phyloP scores from a whole-genome alignment of 345 rosid genomes.

The Arabis alpina region DNA sequence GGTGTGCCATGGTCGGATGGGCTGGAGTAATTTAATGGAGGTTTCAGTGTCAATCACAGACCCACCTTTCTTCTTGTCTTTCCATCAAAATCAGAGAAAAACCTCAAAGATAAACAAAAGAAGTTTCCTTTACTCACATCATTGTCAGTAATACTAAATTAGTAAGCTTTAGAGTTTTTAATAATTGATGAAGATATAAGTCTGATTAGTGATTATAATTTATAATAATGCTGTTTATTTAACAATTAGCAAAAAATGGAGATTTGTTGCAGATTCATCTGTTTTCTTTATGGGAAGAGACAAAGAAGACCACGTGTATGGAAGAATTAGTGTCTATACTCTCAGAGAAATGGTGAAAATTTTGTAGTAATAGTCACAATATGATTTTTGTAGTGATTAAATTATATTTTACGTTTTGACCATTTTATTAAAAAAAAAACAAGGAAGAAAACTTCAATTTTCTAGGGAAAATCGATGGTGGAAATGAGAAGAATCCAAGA shows the following conservation, averaged over 20 bases:
- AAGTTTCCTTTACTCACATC: constrained; percentile 35
- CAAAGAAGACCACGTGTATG: constrained; percentile 55
- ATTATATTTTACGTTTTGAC: constrained; percentile 44
- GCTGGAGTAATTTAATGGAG: constrained; percentile 55
- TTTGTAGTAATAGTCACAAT: background rate
- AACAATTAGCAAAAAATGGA: constrained; percentile 39
- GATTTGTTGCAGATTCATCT: constrained; percentile 53
- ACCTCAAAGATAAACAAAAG: constrained; percentile 30
- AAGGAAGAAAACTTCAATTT: background rate
- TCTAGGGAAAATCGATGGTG: constrained; percentile 7
- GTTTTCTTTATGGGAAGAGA: constrained; percentile 49
- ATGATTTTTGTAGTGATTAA: too few species aligned
- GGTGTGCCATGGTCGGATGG: constrained; percentile 72
- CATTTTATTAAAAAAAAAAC: background rate
- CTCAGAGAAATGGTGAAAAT: constrained; percentile 32
- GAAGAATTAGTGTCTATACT: constrained; percentile 61
- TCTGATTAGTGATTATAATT: background rate
- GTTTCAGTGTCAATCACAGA: constrained; percentile 47
- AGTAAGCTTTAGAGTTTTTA: background rate
- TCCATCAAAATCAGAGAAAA: constrained; percentile 2
- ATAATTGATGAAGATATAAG: background rate
- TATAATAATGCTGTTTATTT: constrained; percentile 19
- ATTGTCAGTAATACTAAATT: too few species aligned
- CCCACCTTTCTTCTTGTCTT: constrained; percentile 43
- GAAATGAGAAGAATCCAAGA: constrained; percentile 32